Evolutionary conservation across 2,329 filamentous ascomycete genomes (phyloP).

Genomic region (Penicillium psychrosexuale): DNA sequence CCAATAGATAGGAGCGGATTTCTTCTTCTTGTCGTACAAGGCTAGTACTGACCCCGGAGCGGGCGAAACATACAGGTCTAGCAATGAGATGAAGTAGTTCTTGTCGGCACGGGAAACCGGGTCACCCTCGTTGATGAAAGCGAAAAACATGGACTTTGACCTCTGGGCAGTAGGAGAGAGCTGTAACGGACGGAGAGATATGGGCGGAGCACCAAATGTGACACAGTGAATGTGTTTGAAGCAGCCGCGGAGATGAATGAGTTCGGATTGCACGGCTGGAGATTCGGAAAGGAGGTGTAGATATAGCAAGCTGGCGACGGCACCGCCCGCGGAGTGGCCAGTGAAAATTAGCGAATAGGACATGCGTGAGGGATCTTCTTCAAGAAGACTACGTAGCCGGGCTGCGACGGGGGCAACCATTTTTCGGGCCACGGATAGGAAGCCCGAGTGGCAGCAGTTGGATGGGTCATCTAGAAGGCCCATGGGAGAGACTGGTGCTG

Average conservation of each 20-base stretch:
- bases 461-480: conserved; percentile 73
- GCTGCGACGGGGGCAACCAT: conserved; percentile 73
- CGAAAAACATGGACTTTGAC: conserved; percentile 70
- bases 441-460: conserved; percentile 78
- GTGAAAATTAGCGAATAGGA: conserved; percentile 74
- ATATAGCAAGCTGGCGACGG: conserved; percentile 75
- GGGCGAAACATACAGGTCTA: conserved; percentile 67
- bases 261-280: conserved; percentile 54
- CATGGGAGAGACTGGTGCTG: conserved; percentile 61
- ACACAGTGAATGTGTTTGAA: conserved; percentile 82
- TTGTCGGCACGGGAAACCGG: conserved; percentile 75
- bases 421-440: conserved; percentile 69
- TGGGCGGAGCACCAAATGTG: conserved; percentile 78
- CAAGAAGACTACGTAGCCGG: conserved; percentile 65
- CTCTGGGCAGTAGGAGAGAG: conserved; percentile 53
- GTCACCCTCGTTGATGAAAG: conserved; percentile 83
- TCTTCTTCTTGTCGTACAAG: conserved; percentile 21
- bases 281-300: conserved; percentile 68
- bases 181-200: conserved; percentile 66
- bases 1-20: conserved; percentile 18
- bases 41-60: conserved; percentile 41
- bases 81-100: conserved; percentile 67
- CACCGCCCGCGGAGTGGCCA: conserved; percentile 81
- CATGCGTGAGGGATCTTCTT: conserved; percentile 66
- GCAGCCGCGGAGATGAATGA: conserved; percentile 64